phyloP scores from a whole-genome alignment of 129 eudicot genomes.

The Kitagawia praeruptora region DNA sequence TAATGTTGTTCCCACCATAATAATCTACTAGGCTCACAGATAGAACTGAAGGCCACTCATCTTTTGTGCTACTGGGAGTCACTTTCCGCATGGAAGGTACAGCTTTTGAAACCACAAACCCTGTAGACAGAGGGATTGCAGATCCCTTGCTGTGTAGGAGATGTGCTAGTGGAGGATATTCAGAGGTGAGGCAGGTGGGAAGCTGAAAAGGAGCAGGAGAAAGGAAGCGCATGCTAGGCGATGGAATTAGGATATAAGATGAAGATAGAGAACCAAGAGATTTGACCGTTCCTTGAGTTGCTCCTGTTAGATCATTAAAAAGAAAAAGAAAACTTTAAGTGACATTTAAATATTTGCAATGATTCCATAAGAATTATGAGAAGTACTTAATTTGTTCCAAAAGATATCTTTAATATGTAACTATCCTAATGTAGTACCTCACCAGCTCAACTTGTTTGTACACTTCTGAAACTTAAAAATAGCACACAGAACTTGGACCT shows the following conservation, averaged over 20 bases:
- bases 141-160: constrained; percentile 97
- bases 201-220: constrained; percentile 83
- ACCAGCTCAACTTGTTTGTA: not conserved
- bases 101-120: constrained; percentile 83
- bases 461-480: not conserved
- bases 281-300: constrained; percentile 80
- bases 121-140: constrained; percentile 78
- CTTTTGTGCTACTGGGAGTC: constrained; percentile 41
- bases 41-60: constrained; percentile 96
- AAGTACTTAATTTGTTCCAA: not conserved
- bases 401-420: not conserved
- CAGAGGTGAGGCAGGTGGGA: constrained; percentile 92
- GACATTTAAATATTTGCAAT: not conserved
- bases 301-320: constrained; percentile 35
- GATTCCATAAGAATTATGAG: not conserved
- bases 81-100: constrained; percentile 84
- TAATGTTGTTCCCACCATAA: constrained; percentile 48
- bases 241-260: constrained; percentile 75
- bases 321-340: not conserved
- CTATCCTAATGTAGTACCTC: not conserved
- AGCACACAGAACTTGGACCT: not conserved
- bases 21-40: constrained; percentile 77
- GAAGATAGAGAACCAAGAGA: constrained; percentile 83
- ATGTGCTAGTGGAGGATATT: constrained; percentile 94
- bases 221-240: constrained; percentile 87